phyloP scores from a whole-genome alignment of 306 rosid genomes.

The Nissolia schottii region DNA sequence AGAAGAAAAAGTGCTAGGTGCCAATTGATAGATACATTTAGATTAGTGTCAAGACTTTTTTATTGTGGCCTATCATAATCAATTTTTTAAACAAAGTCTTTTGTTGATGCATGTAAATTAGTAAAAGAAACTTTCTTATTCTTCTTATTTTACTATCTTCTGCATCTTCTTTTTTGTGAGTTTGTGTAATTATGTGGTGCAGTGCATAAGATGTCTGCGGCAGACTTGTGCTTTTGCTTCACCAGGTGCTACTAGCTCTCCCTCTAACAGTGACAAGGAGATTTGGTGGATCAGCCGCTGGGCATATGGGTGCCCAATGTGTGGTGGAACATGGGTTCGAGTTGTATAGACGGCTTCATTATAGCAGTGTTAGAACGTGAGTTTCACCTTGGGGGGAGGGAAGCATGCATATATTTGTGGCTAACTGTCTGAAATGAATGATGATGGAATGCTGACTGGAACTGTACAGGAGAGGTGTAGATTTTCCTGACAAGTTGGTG shows the following conservation, averaged over 20 bases:
- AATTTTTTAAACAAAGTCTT: background rate
- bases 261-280: slow-evolving; percentile 60
- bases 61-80: background rate
- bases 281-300: slow-evolving; percentile 98
- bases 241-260: slow-evolving; percentile 46
- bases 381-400: background rate
- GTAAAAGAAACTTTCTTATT: background rate
- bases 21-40: background rate
- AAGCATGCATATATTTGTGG: background rate
- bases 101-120: background rate
- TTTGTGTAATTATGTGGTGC: slow-evolving; percentile 32
- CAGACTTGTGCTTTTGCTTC: slow-evolving; percentile 90
- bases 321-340: slow-evolving; percentile 98
- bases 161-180: slow-evolving; percentile 6
- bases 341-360: slow-evolving; percentile 56
- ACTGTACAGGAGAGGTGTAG: slow-evolving; percentile 30
- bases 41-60: background rate
- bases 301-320: slow-evolving; percentile 95
- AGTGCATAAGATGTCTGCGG: slow-evolving; percentile 96
- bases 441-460: slow-evolving; percentile 15
- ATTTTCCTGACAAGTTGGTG: slow-evolving; percentile 23
- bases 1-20: background rate
- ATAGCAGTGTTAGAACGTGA: background rate
- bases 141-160: background rate
- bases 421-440: background rate